phyloP scores from a whole-genome alignment of 768 basidiomycete species.

The Macrolepiota albuminosa region DNA sequence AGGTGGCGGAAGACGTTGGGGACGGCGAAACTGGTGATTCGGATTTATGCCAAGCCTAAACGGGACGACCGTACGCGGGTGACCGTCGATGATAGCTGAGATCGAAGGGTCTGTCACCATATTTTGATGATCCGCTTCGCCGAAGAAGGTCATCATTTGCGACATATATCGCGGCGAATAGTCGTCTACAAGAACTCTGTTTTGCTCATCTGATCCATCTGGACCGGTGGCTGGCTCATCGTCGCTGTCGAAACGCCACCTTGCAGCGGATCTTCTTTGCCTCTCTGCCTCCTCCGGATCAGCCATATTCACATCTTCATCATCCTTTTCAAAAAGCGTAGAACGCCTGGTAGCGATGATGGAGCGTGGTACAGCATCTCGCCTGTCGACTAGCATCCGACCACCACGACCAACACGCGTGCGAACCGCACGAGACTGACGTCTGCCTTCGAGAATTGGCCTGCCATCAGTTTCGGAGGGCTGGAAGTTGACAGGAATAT shows the following conservation, averaged over 20 bases:
- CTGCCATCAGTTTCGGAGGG: constrained; percentile 26
- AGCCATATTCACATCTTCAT: constrained; percentile 26
- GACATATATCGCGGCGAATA: constrained; percentile 56
- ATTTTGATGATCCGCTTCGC: constrained; percentile 47
- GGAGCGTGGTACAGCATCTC: constrained; percentile 28
- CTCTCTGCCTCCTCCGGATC: constrained; percentile 27
- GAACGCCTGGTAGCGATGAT: constrained; percentile 21
- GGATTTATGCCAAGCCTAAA: constrained; percentile 41
- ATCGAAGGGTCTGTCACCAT: constrained; percentile 50
- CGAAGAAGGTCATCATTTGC: constrained; percentile 51
- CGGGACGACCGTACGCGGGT: constrained; percentile 43
- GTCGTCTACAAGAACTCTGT: constrained; percentile 68
- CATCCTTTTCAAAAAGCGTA: constrained; percentile 21
- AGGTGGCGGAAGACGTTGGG: constrained; percentile 15
- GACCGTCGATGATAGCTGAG: constrained; percentile 43
- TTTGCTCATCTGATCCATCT: constrained; percentile 62
- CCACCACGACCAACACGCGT: constrained; percentile 82
- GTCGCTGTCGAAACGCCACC: constrained; percentile 68
- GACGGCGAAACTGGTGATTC: constrained; percentile 25
- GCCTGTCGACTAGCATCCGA: constrained; percentile 70
- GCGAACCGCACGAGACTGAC: constrained; percentile 51
- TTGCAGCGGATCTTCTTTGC: constrained; percentile 38
- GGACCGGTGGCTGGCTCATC: constrained; percentile 52
- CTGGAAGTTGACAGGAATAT: constrained; percentile 39
- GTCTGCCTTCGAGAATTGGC: constrained; percentile 12